These are phyloP conservation scores for Rhizophagus prolifer DNA, from an alignment of 192 early-diverging fungal genomes.

Conservation along the genomic window DNA sequence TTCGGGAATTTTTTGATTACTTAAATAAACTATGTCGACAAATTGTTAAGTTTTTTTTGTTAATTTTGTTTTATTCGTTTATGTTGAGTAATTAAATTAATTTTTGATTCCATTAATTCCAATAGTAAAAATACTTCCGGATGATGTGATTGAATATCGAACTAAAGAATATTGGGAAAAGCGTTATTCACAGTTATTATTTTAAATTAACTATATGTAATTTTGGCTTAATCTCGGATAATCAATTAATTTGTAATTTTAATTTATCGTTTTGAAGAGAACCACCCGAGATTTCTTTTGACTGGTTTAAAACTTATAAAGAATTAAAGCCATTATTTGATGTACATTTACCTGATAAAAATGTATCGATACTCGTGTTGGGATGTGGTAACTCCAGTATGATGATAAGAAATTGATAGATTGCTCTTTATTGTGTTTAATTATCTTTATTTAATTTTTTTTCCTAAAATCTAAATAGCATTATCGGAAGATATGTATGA, in stretches of 20 bases:
- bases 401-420: not conserved
- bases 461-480: conserved; percentile 44
- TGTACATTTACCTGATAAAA: conserved; percentile 50
- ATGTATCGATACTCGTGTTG: conserved; percentile 72
- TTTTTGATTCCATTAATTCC: too few relatives aligned
- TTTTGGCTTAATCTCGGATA: too few relatives aligned
- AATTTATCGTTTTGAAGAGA: conserved; percentile 25
- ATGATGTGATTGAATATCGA: not conserved
- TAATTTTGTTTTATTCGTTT: too few relatives aligned
- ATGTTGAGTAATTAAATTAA: too few relatives aligned
- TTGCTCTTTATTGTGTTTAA: not conserved
- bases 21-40: too few relatives aligned
- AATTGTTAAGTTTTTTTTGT: too few relatives aligned
- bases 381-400: conserved; percentile 84
- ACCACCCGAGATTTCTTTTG: conserved; percentile 54
- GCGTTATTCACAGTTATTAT: not conserved
- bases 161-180: conserved; percentile 6
- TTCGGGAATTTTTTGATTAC: too few relatives aligned
- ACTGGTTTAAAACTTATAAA: conserved; percentile 87
- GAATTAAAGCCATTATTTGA: conserved; percentile 65
- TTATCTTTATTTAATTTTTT: not conserved
- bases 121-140: not conserved
- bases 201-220: not conserved
- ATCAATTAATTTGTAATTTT: not conserved
- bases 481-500: conserved; percentile 77